A percentile compares a stretch with the other conserved stretches of the same genome.
Conservation (phyloP, 2,329 filamentous ascomycete genomes). For the Colletotrichum sp. region DNA sequence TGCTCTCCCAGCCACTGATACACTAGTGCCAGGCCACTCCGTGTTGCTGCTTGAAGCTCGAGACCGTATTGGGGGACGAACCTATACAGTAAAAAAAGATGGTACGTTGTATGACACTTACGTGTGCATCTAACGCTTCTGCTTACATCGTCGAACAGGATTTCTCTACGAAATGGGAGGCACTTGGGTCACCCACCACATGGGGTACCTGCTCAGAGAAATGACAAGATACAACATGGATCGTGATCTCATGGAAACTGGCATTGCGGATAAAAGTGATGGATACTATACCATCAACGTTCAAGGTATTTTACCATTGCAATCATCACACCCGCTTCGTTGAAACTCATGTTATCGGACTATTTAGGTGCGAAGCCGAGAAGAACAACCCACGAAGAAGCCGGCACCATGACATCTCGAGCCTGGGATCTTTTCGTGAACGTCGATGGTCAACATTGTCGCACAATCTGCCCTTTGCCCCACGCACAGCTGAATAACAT, state of each 20-base stretch:
- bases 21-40: conserved; percentile 15
- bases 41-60: conserved; percentile 43
- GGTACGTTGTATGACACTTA: conserved; percentile 21
- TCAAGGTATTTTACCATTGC: neutral
- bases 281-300: conserved; percentile 20
- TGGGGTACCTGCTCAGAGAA: conserved; percentile 48
- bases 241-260: neutral
- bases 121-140: neutral
- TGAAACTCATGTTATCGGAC: neutral
- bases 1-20: neutral
- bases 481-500: conserved; percentile 24
- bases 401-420: conserved; percentile 24
- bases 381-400: conserved; percentile 29
- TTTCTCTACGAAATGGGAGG: conserved; percentile 46
- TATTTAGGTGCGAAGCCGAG: conserved; percentile 20
- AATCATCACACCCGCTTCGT: neutral
- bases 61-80: conserved; percentile 45
- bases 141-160: neutral
- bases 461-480: conserved; percentile 27
- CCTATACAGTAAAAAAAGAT: conserved; percentile 39
- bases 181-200: conserved; percentile 44
- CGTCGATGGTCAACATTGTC: conserved; percentile 28
- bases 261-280: neutral
- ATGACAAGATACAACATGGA: conserved; percentile 49
- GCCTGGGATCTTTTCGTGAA: conserved; percentile 30